A percentile compares a stretch with the other conserved stretches of the same genome.
Conservation (phyloP, 768 basidiomycete genomes). For the Lentinula aciculospora region DNA sequence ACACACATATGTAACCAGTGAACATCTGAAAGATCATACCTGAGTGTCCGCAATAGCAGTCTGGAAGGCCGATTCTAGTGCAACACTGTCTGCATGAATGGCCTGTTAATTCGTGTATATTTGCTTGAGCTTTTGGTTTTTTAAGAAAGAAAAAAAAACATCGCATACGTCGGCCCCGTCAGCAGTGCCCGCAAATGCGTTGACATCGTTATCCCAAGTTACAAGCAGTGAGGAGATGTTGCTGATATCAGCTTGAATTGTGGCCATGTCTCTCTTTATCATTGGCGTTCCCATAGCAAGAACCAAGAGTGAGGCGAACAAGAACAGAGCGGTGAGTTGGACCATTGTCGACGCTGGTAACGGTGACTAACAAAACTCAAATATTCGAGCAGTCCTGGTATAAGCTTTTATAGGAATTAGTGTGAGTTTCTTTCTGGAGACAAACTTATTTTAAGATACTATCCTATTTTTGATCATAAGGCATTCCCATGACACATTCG, state of each 20-base stretch:
- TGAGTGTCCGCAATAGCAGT: not conserved
- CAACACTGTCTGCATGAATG: not conserved
- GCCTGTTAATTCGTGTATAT: not conserved
- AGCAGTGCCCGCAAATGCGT: not conserved
- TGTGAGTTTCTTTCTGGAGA: too few relatives aligned
- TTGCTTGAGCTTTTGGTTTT: not conserved
- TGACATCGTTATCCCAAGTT: slow-evolving; percentile 3
- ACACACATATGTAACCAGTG: not conserved
- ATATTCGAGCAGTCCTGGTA: not conserved
- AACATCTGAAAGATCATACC: not conserved
- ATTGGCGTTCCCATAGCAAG: not conserved
- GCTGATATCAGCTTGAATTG: not conserved
- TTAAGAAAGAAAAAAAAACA: not conserved
- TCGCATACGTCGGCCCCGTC: not conserved
- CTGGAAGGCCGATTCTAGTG: not conserved
- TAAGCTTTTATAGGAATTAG: not conserved
- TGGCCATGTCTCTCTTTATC: slow-evolving; percentile 1
- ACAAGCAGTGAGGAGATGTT: slow-evolving; percentile 3
- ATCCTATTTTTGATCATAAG: not conserved
- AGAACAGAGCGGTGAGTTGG: not conserved
- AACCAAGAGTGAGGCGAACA: not conserved
- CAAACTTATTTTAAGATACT: not conserved
- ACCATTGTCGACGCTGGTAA: not conserved
- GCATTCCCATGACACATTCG: not conserved
- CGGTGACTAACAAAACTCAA: not conserved